Conservation (phyloP, 2,329 filamentous ascomycete genomes). For the Blastomyces percursus region DNA sequence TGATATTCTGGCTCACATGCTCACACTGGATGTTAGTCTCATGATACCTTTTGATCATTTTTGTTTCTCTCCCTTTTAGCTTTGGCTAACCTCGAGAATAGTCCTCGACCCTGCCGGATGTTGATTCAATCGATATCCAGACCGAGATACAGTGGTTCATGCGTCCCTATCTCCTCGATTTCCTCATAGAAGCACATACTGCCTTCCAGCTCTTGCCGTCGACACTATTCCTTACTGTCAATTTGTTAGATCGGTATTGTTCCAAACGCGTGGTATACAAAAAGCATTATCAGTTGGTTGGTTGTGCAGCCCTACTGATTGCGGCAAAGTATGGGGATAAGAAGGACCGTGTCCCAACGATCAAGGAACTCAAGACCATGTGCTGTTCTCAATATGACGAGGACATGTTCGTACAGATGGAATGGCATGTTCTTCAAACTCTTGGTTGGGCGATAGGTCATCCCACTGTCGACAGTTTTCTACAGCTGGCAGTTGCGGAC, state of each 20-base stretch:
- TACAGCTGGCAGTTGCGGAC: conserved; percentile 75
- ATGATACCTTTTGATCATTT: not conserved
- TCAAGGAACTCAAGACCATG: conserved; percentile 96
- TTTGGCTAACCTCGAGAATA: conserved; percentile 24
- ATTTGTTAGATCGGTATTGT: conserved; percentile 94
- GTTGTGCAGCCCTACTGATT: conserved; percentile 89
- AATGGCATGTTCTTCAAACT: conserved; percentile 98
- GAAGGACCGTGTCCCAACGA: conserved; percentile 96
- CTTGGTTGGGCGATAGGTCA: conserved; percentile 94
- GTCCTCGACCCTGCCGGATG: conserved; percentile 84
- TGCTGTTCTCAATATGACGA: conserved; percentile 97
- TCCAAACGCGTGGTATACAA: conserved; percentile 97
- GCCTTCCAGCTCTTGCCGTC: conserved; percentile 90
- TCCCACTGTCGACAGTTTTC: conserved; percentile 88
- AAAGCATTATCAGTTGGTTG: conserved; percentile 95
- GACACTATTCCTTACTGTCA: conserved; percentile 91
- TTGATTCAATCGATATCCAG: conserved; percentile 97
- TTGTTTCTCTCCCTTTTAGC: not conserved
- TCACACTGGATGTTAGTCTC: conserved; percentile 67
- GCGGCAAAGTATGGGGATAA: conserved; percentile 98
- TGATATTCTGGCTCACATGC: conserved; percentile 88
- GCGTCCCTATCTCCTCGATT: conserved; percentile 95
- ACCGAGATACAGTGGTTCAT: conserved; percentile 99
- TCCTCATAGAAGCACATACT: conserved; percentile 91
- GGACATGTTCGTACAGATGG: conserved; percentile 99